Conservation (phyloP, 305 asterid genomes). For the Solanum aculeatissimum region DNA sequence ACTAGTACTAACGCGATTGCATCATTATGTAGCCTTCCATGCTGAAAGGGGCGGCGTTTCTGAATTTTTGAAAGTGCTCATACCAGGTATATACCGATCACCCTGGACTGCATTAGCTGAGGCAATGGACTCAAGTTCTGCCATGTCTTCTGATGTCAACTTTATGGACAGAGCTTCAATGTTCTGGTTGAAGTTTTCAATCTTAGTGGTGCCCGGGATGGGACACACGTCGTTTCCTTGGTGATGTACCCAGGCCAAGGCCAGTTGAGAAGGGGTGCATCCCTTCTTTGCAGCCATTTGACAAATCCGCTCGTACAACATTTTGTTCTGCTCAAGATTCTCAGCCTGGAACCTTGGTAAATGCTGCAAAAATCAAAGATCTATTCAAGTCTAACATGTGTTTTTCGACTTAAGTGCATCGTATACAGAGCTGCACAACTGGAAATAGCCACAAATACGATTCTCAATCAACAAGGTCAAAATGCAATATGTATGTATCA, state of each 20-base stretch:
- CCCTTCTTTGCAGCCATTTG: conserved; percentile 48
- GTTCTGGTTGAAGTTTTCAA: conserved; percentile 35
- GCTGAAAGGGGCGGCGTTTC: conserved; percentile 13
- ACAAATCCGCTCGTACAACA: conserved; percentile 22
- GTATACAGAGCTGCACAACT: too few relatives aligned
- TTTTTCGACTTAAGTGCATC: too few relatives aligned
- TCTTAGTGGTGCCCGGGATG: conserved; percentile 47
- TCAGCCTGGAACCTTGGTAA: conserved; percentile 46
- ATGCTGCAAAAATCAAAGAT: conserved; percentile 11
- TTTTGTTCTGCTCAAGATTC: conserved; percentile 42
- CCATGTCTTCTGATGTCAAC: conserved; percentile 9
- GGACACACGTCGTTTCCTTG: conserved; percentile 43
- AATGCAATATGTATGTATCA: too few relatives aligned
- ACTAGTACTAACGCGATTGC: neutral
- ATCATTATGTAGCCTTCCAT: neutral
- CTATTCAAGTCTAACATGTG: neutral
- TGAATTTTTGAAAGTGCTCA: neutral
- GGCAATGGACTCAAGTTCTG: conserved; percentile 18
- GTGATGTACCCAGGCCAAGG: conserved; percentile 52
- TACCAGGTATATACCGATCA: conserved; percentile 1
- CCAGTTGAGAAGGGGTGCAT: conserved; percentile 40
- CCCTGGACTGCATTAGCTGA: conserved; percentile 2
- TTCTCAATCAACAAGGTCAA: too few relatives aligned
- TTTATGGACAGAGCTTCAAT: conserved; percentile 14
- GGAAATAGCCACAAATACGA: too few relatives aligned